Conservation (phyloP, 805 yeast genomes). For the Starmerella riodocensis region DNA sequence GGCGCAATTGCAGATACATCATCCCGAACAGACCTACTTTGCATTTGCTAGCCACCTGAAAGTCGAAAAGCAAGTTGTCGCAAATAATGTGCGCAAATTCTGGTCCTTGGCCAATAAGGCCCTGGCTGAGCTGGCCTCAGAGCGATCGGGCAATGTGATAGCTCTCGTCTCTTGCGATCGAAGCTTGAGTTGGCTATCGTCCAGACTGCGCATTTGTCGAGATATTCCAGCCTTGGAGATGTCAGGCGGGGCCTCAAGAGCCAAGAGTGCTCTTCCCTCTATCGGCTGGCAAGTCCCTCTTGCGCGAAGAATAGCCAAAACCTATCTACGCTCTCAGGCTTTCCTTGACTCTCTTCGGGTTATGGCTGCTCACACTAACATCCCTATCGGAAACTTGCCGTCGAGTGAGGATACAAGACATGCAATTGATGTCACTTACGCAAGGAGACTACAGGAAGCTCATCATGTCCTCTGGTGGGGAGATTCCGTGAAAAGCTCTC, state of each 20-base stretch:
- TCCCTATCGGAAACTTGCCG: conserved; percentile 77
- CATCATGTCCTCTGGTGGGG: conserved; percentile 92
- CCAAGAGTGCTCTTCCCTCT: conserved; percentile 9
- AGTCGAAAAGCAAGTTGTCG: conserved; percentile 38
- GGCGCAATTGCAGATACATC: conserved; percentile 8
- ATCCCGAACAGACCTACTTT: conserved; percentile 29
- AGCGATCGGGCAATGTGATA: conserved; percentile 48
- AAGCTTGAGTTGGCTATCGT: conserved; percentile 28
- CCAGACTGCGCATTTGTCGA: conserved; percentile 8
- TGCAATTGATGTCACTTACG: conserved; percentile 74
- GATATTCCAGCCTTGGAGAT: conserved; percentile 11
- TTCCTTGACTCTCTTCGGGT: conserved; percentile 57
- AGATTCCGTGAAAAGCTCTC: conserved; percentile 47
- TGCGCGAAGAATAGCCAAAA: conserved; percentile 51
- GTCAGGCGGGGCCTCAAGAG: not conserved
- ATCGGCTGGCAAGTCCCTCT: conserved; percentile 32
- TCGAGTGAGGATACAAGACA: conserved; percentile 57
- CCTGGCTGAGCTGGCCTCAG: conserved; percentile 43
- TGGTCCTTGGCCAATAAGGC: conserved; percentile 44
- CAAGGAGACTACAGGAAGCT: conserved; percentile 53
- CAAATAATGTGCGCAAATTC: conserved; percentile 40
- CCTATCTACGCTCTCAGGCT: conserved; percentile 56
- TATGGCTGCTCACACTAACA: conserved; percentile 56
- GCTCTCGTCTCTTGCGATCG: conserved; percentile 66
- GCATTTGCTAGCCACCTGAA: conserved; percentile 40